phyloP scores from a whole-genome alignment of 768 basidiomycete genomes.

The Cystobasidium ongulense region DNA sequence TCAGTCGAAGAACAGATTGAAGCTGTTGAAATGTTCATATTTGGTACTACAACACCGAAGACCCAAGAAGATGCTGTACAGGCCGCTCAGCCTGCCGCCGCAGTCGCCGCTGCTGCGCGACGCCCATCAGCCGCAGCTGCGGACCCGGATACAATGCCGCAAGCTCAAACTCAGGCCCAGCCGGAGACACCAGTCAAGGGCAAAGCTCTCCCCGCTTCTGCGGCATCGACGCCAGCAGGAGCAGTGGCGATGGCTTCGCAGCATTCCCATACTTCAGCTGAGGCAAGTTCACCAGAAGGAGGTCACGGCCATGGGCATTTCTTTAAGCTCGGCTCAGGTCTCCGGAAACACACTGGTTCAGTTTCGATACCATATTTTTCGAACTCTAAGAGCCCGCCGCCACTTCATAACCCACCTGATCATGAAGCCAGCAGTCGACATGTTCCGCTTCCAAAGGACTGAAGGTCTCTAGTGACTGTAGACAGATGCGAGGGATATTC shows the following conservation, averaged over 20 bases:
- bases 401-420: constrained; percentile 13
- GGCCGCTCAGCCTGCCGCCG: background rate
- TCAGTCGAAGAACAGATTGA: constrained; percentile 6
- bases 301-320: constrained; percentile 1
- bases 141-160: background rate
- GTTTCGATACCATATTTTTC: background rate
- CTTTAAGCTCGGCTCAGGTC: constrained; percentile 1
- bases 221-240: background rate
- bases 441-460: background rate
- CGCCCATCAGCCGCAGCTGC: background rate
- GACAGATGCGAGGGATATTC: background rate
- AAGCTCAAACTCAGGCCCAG: background rate
- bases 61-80: background rate
- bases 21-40: constrained; percentile 17
- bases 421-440: constrained; percentile 28
- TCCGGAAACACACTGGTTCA: constrained; percentile 8
- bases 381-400: background rate
- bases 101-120: background rate
- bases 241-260: background rate
- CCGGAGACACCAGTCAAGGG: background rate
- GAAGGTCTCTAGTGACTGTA: background rate
- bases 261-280: constrained; percentile 1
- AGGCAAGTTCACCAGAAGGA: constrained; percentile 17
- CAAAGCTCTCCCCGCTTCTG: background rate
- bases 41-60: background rate